phyloP scores from a whole-genome alignment of 805 yeast genomes.

The Kodamaea sagamina region DNA sequence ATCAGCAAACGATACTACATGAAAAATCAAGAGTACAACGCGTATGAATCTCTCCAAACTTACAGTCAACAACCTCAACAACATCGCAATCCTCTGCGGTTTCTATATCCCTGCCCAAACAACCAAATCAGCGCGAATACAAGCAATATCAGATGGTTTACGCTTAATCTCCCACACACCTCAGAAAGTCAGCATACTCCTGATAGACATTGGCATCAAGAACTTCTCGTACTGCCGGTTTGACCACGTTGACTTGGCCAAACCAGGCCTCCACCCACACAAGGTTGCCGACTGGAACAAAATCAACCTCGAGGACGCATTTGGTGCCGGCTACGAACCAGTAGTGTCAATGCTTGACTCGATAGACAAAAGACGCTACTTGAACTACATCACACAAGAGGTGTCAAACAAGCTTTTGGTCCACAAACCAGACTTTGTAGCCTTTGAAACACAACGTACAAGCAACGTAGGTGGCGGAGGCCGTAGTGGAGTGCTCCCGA shows the following conservation, averaged over 20 bases:
- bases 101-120: conserved; percentile 20
- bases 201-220: conserved; percentile 45
- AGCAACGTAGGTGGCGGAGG: conserved; percentile 20
- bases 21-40: no score
- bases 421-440: conserved; percentile 27
- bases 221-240: conserved; percentile 42
- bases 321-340: conserved; percentile 18
- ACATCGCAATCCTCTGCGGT: conserved; percentile 26
- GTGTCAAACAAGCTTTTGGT: conserved; percentile 16
- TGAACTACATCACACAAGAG: conserved; percentile 26
- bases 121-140: conserved; percentile 20
- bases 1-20: no score
- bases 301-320: conserved; percentile 26
- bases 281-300: conserved; percentile 25
- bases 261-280: conserved; percentile 2
- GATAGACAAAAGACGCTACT: conserved; percentile 31
- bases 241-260: conserved; percentile 4
- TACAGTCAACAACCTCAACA: conserved; percentile 13
- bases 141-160: conserved; percentile 13
- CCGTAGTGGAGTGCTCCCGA: conserved; percentile 33
- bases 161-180: conserved; percentile 12
- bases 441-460: conserved; percentile 44
- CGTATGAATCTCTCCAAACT: conserved; percentile 5
- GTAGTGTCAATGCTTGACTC: conserved; percentile 14
- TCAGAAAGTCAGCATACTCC: conserved; percentile 19